A percentile compares a stretch with the other conserved stretches of the same genome.
Conservation (phyloP, 2,329 filamentous ascomycete species). For the Colletotrichum spaethianum region DNA sequence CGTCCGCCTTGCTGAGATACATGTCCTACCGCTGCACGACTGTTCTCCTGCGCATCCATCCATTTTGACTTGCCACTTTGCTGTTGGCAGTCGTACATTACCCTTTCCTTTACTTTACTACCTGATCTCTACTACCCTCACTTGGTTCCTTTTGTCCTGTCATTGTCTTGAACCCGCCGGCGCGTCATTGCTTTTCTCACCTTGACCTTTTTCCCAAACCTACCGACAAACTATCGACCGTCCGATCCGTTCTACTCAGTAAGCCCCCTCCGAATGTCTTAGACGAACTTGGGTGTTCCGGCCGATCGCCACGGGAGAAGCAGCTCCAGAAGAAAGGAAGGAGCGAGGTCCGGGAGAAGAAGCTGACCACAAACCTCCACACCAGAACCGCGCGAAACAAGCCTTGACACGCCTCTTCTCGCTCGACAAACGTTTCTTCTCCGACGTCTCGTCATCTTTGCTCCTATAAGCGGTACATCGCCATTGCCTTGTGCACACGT, state of each 20-base stretch:
- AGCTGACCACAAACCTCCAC: constrained; percentile 33
- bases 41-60: constrained; percentile 1
- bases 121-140: neutral
- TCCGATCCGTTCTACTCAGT: constrained; percentile 22
- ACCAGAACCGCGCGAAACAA: constrained; percentile 29
- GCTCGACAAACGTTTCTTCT: constrained; percentile 33
- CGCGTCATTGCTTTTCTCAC: constrained; percentile 35
- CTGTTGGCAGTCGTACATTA: constrained; percentile 34
- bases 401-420: constrained; percentile 8
- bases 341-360: constrained; percentile 30
- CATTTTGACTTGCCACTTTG: constrained; percentile 27
- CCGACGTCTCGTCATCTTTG: constrained; percentile 2
- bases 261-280: constrained; percentile 29
- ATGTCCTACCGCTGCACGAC: constrained; percentile 24
- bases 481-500: neutral
- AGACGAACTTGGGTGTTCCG: constrained; percentile 8
- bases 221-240: constrained; percentile 25
- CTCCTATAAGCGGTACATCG: constrained; percentile 17
- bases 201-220: constrained; percentile 18
- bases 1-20: constrained; percentile 21
- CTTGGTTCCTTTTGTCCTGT: constrained; percentile 16
- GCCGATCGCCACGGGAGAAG: constrained; percentile 30
- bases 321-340: constrained; percentile 27
- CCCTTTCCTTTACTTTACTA: neutral
- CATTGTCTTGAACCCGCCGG: constrained; percentile 22